phyloP scores from a whole-genome alignment of 2,329 filamentous ascomycete genomes.

The Fusarium euwallaceae region DNA sequence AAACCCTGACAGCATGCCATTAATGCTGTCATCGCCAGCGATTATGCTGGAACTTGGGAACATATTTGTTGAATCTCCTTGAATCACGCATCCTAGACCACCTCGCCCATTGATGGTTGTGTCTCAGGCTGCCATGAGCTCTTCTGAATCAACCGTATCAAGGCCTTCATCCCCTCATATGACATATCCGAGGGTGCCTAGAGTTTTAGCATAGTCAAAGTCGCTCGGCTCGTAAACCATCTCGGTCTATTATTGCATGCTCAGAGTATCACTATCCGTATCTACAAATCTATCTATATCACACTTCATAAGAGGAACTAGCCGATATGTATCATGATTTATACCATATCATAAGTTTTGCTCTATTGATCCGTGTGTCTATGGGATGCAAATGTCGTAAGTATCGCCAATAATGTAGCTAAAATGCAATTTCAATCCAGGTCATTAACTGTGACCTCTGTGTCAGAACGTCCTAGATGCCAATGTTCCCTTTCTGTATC shows the following conservation, averaged over 20 bases:
- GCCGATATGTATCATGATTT: not conserved
- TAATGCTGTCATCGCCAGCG: not conserved
- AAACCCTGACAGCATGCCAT: not conserved
- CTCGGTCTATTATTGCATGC: not conserved
- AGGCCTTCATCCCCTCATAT: not conserved
- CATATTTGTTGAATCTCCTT: not conserved
- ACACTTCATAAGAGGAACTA: not conserved
- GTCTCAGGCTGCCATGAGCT: not conserved
- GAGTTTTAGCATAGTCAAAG: not conserved
- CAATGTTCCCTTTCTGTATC: not conserved
- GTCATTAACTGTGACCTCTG: not conserved
- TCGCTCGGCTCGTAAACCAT: not conserved
- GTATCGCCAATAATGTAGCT: not conserved
- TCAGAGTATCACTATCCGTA: not conserved
- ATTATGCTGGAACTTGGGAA: not conserved
- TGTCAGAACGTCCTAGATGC: not conserved
- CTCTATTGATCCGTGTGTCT: not conserved
- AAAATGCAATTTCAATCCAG: not conserved
- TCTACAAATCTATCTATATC: not conserved
- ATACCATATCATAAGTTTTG: not conserved
- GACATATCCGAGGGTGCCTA: not conserved
- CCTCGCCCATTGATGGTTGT: not conserved
- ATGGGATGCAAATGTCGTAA: not conserved
- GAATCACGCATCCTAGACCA: not conserved
- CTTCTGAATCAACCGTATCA: not conserved